phyloP scores from a whole-genome alignment of 805 yeast species.

The Zygosaccharomyces siamensis region DNA sequence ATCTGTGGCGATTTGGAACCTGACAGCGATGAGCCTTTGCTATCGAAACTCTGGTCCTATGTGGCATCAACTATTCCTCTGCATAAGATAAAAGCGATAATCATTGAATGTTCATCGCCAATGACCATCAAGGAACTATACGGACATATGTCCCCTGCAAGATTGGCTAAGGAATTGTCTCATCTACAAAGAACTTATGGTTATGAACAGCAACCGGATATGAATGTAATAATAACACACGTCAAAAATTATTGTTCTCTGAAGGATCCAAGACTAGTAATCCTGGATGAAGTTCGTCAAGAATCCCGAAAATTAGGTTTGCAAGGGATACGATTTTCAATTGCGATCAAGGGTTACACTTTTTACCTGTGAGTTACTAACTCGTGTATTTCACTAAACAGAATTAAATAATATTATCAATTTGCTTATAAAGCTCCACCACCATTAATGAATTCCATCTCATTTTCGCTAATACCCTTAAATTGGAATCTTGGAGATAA shows the following conservation, averaged over 20 bases:
- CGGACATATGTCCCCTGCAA: conserved; percentile 76
- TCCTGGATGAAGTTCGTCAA: conserved; percentile 46
- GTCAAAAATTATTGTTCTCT: conserved; percentile 41
- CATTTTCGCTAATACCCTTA: conserved; percentile 54
- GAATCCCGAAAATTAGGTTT: conserved; percentile 33
- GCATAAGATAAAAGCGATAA: conserved; percentile 45
- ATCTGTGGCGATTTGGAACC: conserved; percentile 84
- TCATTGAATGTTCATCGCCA: conserved; percentile 74
- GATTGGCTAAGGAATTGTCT: conserved; percentile 53
- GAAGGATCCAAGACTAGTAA: conserved; percentile 54
- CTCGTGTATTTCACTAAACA: background rate
- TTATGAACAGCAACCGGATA: conserved; percentile 35
- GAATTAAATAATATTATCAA: conserved; percentile 5
- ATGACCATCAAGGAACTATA: conserved; percentile 47
- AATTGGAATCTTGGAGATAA: conserved; percentile 75
- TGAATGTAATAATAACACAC: conserved; percentile 44
- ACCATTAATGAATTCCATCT: conserved; percentile 67
- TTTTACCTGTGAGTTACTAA: conserved; percentile 8
- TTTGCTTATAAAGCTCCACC: conserved; percentile 70
- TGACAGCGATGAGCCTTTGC: conserved; percentile 40
- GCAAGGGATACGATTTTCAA: conserved; percentile 20
- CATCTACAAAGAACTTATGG: conserved; percentile 38
- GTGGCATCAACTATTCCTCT: conserved; percentile 45
- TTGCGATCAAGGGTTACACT: conserved; percentile 26
- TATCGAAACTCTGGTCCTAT: conserved; percentile 48